Base-by-base conservation (phyloP, 148 eudicot species). In the Rhododendron mucronatum region DNA sequence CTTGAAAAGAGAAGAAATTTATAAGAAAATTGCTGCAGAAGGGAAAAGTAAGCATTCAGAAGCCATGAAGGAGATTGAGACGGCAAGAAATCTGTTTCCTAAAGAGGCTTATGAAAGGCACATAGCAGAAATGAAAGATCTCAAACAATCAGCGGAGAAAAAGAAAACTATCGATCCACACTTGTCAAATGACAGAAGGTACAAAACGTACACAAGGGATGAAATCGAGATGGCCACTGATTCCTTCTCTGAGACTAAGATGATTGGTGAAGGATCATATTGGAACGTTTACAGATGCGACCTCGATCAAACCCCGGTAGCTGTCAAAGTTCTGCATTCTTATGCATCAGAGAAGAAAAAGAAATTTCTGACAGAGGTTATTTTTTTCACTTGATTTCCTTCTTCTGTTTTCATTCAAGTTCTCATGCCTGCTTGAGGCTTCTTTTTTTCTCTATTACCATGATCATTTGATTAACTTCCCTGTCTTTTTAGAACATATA, bases 211-310 rank as follows among this genome's bases (percentile, higher is more conserved):
- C 87, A 93, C 84, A 75, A 83, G 77, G 83, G 85, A 88, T 67
- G 96, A 96, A 80, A 93, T 96, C 77, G 86, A 90, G 86, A 78
- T 30, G 10, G 98, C 97, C 26, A 96, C 98, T 44, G 87, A 87
- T 83, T 88, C 53, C 48, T 91, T 92, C 85, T 91, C 98, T 11
- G 93, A 91, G 86, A 39, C 47, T 75, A 94, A 90, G 80, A 78
- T 93, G 86, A 89, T 96, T 88, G 98, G 98, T 83, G 95, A 93
- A 89, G 98, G 98, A 26, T 88, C 93, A 6, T 94, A 92, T 86
- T 97, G 95, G 74, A 96, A 91, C 91, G 95, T 96, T 81, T 94
- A 94, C 80, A 90, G 78, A 89, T 93, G 98, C 79, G 87, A 83
- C 74, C 95, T 96, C 48, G 96, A 96, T 91, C 95, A 92, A 81